Evolutionary conservation across 2,329 filamentous ascomycete genomes (phyloP), one percentile per base, ranked within the genome.

Genomic region (Scortechinia acanthostroma): DNA sequence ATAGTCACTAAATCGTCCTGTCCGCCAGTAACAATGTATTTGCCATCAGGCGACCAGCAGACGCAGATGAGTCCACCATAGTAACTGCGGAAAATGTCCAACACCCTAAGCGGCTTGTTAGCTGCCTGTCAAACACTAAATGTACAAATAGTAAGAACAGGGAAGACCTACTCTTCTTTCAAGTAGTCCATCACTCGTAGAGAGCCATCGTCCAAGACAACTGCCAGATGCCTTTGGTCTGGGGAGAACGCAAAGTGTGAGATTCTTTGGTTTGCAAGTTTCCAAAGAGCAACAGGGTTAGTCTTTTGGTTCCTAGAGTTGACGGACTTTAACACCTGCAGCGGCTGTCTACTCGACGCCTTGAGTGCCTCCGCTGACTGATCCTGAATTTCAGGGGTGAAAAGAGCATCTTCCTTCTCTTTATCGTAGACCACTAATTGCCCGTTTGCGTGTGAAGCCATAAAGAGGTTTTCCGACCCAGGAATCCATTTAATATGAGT

Each of bases 1-100:
- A 98, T 96, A 1, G 90, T 94, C 13, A 98, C 86, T 6, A 97
- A 71, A 60, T 98, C 93, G 60, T 98, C 93, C 64, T 97, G 91
- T 3, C 93, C 91, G 44, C 93, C 93, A 0, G 93, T 96, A 16
- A 98, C 73, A 44, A 98, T 83, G 61, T 97, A 98, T 60, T 94
- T 91, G 44, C 90, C 91, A 58, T 98, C 93, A 6, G 93, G 93
- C 4, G 91, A 96, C 93, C 93, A 98, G 65, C 89, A 95, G 2
- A 96, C 90, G 58, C 90, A 95, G 40, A 86, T 86, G 49, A 98
- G 74, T 2, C 89, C 91, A 42, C 93, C 93, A 56, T 96, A 98
- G 67, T 96, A 98, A 45, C 88, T 88, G 54, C 85, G 81, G 62
- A 88, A 96, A 40, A 95, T 71, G 56, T 91, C 88, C 13, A 93